Conservation (phyloP, 768 basidiomycete genomes). For the Dendrothele bispora region DNA sequence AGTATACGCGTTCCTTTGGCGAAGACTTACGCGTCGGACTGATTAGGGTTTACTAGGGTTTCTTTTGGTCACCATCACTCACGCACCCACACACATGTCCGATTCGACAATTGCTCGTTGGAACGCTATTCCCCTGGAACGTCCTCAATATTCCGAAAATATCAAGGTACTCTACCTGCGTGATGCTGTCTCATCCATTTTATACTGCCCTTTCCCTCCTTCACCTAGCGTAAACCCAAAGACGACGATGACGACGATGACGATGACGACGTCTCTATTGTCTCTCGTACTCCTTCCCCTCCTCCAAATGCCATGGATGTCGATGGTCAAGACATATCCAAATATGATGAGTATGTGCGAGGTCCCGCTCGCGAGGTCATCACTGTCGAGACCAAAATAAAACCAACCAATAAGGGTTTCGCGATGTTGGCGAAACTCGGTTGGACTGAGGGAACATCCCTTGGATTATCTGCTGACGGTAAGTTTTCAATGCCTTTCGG, state of each 20-base stretch:
- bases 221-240: conserved; percentile 55
- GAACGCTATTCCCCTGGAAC: conserved; percentile 63
- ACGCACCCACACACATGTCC: conserved; percentile 56
- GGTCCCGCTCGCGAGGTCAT: conserved; percentile 59
- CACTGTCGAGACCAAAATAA: conserved; percentile 81
- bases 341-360: conserved; percentile 66
- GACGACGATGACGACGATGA: conserved; percentile 44
- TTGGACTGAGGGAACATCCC: conserved; percentile 77
- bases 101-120: conserved; percentile 64
- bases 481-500: conserved; percentile 9
- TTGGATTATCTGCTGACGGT: conserved; percentile 81
- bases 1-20: conserved; percentile 4
- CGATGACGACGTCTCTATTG: conserved; percentile 71
- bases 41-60: not conserved
- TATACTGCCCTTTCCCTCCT: conserved; percentile 56
- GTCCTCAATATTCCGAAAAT: conserved; percentile 18
- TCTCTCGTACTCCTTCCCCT: conserved; percentile 81
- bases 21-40: conserved; percentile 6
- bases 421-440: conserved; percentile 78
- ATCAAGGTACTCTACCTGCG: conserved; percentile 72
- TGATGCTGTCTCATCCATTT: conserved; percentile 42
- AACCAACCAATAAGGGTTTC: conserved; percentile 79
- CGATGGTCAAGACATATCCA: conserved; percentile 42
- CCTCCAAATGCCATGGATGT: conserved; percentile 52
- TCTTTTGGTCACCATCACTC: conserved; percentile 4